These are phyloP conservation scores for Cardamine resedifolia DNA, from an alignment of 345 rosid genomes.

Conservation along the genomic window DNA sequence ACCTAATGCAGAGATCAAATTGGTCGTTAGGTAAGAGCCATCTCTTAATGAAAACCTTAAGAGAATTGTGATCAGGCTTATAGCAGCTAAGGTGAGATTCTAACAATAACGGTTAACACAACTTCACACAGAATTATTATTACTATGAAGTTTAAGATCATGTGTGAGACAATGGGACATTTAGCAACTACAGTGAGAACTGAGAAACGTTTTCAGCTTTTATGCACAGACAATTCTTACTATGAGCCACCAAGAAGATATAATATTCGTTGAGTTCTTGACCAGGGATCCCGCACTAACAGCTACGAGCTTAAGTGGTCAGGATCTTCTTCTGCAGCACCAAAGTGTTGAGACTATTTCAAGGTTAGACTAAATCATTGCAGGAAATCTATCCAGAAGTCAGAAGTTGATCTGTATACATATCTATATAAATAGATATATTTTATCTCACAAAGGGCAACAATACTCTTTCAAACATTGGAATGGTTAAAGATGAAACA, in stretches of 20 bases:
- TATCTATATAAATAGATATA: too few relatives aligned
- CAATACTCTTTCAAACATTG: not conserved
- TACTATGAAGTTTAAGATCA: not conserved
- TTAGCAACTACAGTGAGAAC: not conserved
- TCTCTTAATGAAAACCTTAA: not conserved
- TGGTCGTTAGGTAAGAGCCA: not conserved
- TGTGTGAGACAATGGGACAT: not conserved
- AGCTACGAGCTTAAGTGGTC: slow-evolving; percentile 45
- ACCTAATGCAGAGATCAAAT: slow-evolving; percentile 21
- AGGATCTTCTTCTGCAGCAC: slow-evolving; percentile 51
- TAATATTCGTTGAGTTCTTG: slow-evolving; percentile 40
- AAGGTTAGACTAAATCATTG: slow-evolving; percentile 25
- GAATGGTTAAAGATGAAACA: not conserved
- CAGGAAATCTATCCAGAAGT: not conserved
- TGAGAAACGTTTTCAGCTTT: not conserved
- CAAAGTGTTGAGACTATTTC: slow-evolving; percentile 39
- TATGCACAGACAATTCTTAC: slow-evolving; percentile 14
- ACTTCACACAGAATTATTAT: not conserved
- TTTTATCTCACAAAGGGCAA: not conserved
- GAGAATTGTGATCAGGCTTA: slow-evolving; percentile 5
- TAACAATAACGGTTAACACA: not conserved
- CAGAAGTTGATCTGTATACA: not conserved
- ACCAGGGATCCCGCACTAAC: slow-evolving; percentile 39
- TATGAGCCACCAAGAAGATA: slow-evolving; percentile 35
- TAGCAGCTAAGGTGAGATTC: not conserved